Conservation (phyloP, 2,329 filamentous ascomycete species). For the Alternaria brassicicola region DNA sequence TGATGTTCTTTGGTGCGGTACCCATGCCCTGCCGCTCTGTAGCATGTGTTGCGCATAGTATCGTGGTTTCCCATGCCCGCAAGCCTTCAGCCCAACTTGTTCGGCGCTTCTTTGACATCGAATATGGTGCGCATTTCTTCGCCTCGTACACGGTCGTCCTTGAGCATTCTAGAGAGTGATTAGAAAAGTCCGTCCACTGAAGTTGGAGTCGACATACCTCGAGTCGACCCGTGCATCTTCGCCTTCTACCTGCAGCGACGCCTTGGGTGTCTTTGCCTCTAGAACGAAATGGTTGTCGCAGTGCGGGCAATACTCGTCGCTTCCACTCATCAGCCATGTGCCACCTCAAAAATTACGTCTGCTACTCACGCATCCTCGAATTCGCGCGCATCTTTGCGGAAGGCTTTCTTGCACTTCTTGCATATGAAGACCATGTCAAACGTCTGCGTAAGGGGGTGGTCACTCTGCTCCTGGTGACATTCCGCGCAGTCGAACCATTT, state of each 20-base stretch:
- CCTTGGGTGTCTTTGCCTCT: slow-evolving; percentile 83
- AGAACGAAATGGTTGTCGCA: slow-evolving; percentile 99
- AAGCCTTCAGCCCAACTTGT: slow-evolving; percentile 71
- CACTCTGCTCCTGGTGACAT: slow-evolving; percentile 83
- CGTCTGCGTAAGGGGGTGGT: slow-evolving; percentile 75
- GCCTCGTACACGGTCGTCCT: slow-evolving; percentile 77
- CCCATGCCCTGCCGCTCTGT: not conserved
- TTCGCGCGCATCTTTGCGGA: slow-evolving; percentile 89
- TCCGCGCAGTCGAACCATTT: slow-evolving; percentile 99
- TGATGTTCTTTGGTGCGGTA: slow-evolving; percentile 8
- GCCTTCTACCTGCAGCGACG: slow-evolving; percentile 84
- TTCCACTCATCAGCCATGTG: slow-evolving; percentile 33
- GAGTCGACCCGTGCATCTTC: slow-evolving; percentile 86
- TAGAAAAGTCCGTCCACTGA: not conserved
- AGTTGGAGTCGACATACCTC: slow-evolving; percentile 52
- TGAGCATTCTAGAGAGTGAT: slow-evolving; percentile 71
- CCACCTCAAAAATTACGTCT: not conserved
- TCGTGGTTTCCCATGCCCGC: not conserved
- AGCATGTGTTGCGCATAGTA: slow-evolving; percentile 2
- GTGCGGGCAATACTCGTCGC: slow-evolving; percentile 98
- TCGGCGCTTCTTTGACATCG: slow-evolving; percentile 74
- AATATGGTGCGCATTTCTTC: slow-evolving; percentile 71
- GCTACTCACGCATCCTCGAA: slow-evolving; percentile 73
- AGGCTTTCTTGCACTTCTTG: slow-evolving; percentile 99
- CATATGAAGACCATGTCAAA: slow-evolving; percentile 94